Evolutionary conservation across 176 grass and related monocot genomes (phyloP).

Genomic region (Oryza punctata): DNA sequence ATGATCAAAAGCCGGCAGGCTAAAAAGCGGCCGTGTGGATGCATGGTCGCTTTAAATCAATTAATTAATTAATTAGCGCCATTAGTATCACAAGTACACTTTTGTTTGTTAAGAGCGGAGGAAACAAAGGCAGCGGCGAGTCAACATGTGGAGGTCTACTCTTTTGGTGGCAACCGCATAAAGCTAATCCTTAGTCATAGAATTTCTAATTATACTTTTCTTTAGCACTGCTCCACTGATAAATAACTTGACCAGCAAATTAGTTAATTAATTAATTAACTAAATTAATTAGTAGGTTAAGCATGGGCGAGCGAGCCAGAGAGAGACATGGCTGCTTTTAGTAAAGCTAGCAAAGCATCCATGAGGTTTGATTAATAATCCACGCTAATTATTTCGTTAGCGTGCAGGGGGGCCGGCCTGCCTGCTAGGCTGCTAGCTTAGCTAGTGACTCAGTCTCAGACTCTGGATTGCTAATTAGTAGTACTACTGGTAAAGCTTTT

Average conservation of each 20-base stretch:
- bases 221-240: background rate
- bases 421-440: background rate
- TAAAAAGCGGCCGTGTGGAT: constrained; percentile 38
- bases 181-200: background rate
- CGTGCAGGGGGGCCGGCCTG: background rate
- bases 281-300: background rate
- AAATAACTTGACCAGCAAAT: background rate
- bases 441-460: background rate
- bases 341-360: background rate
- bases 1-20: constrained; percentile 42
- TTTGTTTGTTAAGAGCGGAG: constrained; percentile 16
- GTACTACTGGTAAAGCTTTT: background rate
- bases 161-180: constrained; percentile 33
- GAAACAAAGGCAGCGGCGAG: constrained; percentile 30
- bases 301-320: background rate
- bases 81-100: background rate
- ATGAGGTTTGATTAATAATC: background rate
- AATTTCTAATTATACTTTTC: background rate
- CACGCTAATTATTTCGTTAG: background rate
- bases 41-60: constrained; percentile 34
- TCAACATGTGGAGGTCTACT: constrained; percentile 43
- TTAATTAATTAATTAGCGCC: background rate
- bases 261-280: background rate
- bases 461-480: background rate
- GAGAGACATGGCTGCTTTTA: background rate